phyloP scores from a whole-genome alignment of 257 asterid genomes.

The Plantago ovata region DNA sequence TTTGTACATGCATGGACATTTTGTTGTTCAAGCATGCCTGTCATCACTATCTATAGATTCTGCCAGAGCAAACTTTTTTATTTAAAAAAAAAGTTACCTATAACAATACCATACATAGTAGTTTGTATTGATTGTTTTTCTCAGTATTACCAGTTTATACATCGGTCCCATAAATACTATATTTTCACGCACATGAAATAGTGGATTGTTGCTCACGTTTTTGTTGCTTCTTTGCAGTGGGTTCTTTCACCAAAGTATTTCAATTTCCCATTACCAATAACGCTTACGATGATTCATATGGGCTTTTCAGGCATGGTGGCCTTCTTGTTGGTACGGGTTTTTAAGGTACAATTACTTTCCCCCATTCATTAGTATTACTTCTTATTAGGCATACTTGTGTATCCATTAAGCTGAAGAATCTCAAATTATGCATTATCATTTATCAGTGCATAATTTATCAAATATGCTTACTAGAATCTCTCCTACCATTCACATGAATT shows the following conservation, averaged over 20 bases:
- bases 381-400: not conserved
- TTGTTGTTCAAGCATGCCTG: conserved; percentile 5
- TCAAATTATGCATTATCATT: too few species aligned
- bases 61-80: too few species aligned
- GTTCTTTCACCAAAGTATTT: conserved; percentile 96
- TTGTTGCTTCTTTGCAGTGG: conserved; percentile 63
- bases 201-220: not conserved
- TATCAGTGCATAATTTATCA: too few species aligned
- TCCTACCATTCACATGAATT: too few species aligned
- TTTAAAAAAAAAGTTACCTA: too few species aligned
- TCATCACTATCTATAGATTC: not conserved
- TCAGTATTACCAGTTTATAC: too few species aligned
- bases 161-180: too few species aligned
- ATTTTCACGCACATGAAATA: too few species aligned
- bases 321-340: conserved; percentile 79
- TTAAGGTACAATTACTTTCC: conserved; percentile 53
- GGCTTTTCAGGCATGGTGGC: conserved; percentile 97
- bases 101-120: too few species aligned
- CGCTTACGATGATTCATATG: conserved; percentile 98
- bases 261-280: conserved; percentile 91
- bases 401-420: too few species aligned
- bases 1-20: conserved; percentile 10
- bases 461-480: too few species aligned
- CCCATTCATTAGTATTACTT: not conserved
- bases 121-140: too few species aligned